A percentile compares a stretch with the other conserved stretches of the same genome.
phyloP scores from a whole-genome alignment of 208 protist genomes.

The Wallacemonas sp. region DNA sequence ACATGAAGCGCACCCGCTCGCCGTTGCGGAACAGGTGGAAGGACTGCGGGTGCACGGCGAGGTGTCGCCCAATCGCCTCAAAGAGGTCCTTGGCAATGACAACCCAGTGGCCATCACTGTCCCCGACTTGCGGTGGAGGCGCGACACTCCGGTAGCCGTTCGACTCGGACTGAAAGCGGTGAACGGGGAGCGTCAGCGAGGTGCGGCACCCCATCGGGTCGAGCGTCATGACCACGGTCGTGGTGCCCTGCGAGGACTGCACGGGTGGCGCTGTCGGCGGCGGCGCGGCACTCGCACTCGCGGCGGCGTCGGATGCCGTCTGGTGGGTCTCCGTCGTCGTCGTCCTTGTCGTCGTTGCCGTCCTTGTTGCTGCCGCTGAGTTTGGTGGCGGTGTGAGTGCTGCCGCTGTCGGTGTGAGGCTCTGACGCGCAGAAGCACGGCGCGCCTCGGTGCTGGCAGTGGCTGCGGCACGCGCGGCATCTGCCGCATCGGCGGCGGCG shows the following conservation, averaged over 20 bases:
- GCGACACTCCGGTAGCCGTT: neutral
- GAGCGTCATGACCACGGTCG: constrained; percentile 32
- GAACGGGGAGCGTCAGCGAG: constrained; percentile 30
- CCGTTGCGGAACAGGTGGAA: constrained; percentile 58
- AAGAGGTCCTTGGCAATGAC: constrained; percentile 58
- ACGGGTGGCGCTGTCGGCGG: constrained; percentile 18
- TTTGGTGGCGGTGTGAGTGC: neutral
- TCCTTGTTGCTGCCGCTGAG: neutral
- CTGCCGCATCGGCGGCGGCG: neutral
- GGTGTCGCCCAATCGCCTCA: constrained; percentile 50
- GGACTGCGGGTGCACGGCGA: constrained; percentile 64
- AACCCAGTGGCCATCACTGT: constrained; percentile 32
- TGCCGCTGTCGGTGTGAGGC: too few species aligned
- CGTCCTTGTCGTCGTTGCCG: neutral
- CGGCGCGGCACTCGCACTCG: too few species aligned
- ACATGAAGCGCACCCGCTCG: constrained; percentile 69
- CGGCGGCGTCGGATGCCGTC: too few species aligned
- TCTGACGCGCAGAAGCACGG: neutral
- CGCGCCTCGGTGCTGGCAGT: neutral
- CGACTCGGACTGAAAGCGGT: constrained; percentile 22
- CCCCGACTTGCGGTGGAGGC: neutral
- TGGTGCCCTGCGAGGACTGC: constrained; percentile 32
- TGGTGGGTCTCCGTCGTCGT: too few species aligned
- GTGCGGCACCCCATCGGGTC: constrained; percentile 34
- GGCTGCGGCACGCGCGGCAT: neutral